Evolutionary conservation across 176 grass and related monocot genomes (phyloP).

Genomic region (Puccinellia tenuiflora): DNA sequence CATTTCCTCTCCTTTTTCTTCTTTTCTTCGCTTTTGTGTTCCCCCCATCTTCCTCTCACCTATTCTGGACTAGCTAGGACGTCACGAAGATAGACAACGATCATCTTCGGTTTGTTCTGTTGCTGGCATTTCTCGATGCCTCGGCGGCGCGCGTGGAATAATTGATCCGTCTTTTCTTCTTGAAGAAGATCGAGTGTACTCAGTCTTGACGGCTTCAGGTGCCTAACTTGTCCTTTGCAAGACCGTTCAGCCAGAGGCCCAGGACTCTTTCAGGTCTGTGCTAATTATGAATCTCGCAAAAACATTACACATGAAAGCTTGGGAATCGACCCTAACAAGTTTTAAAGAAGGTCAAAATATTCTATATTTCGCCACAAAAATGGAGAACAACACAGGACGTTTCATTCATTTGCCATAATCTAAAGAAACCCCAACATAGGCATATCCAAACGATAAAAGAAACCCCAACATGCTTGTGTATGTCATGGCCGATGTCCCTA

Average conservation of each 20-base stretch:
- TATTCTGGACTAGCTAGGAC: slow-evolving; percentile 11
- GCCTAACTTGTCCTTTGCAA: background rate
- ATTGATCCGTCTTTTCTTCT: background rate
- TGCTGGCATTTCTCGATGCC: background rate
- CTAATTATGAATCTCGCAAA: background rate
- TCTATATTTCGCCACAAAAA: too few relatives aligned
- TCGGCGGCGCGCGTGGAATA: background rate
- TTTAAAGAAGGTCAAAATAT: background rate
- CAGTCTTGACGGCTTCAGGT: background rate
- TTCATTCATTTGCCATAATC: background rate
- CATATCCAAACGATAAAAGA: background rate
- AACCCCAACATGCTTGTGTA: background rate
- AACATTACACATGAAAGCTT: background rate
- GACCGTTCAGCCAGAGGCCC: background rate
- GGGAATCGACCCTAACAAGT: background rate
- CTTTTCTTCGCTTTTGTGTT: background rate
- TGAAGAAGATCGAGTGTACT: background rate
- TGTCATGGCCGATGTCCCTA: background rate
- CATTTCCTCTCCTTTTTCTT: background rate
- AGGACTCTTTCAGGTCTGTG: background rate
- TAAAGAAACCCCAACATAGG: background rate
- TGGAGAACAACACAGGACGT: background rate
- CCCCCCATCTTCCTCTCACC: background rate
- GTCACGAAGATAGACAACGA: slow-evolving; percentile 27
- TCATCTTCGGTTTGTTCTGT: slow-evolving; percentile 17